Conservation (phyloP, 2,329 filamentous ascomycete species). For the Alternaria panax region DNA sequence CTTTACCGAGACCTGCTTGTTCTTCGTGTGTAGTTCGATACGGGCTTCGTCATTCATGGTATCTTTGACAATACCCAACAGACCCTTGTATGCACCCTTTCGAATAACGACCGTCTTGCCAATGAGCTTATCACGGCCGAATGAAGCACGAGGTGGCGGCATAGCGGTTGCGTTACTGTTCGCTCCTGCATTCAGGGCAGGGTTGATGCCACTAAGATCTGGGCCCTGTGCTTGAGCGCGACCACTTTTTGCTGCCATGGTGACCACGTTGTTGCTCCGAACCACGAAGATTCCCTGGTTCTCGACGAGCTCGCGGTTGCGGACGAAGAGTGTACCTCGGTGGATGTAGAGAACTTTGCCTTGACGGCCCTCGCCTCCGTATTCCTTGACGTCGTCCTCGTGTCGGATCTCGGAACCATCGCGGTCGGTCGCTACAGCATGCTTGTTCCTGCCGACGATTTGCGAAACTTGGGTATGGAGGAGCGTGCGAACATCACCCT, state of each 20-base stretch:
- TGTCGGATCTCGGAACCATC: conserved; percentile 91
- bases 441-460: conserved; percentile 81
- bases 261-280: conserved; percentile 83
- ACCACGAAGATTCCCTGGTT: conserved; percentile 91
- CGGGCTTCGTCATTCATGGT: conserved; percentile 85
- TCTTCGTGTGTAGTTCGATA: conserved; percentile 93
- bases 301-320: conserved; percentile 82
- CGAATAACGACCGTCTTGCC: conserved; percentile 91
- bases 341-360: conserved; percentile 95
- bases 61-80: conserved; percentile 95
- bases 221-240: conserved; percentile 74
- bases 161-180: conserved; percentile 58
- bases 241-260: conserved; percentile 92
- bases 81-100: conserved; percentile 88
- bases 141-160: conserved; percentile 72
- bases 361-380: conserved; percentile 81
- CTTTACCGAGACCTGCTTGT: conserved; percentile 84
- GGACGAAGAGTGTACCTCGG: conserved; percentile 88
- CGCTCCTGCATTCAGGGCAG: conserved; percentile 70
- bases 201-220: conserved; percentile 91
- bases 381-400: conserved; percentile 92
- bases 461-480: conserved; percentile 93
- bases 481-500: conserved; percentile 79
- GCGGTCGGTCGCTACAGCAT: conserved; percentile 88
- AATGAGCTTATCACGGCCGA: conserved; percentile 82